Evolutionary conservation across 139 green algal genomes (phyloP), one percentile per base, ranked within the genome.

Genomic region (Pseudopediastrum boryanum): DNA sequence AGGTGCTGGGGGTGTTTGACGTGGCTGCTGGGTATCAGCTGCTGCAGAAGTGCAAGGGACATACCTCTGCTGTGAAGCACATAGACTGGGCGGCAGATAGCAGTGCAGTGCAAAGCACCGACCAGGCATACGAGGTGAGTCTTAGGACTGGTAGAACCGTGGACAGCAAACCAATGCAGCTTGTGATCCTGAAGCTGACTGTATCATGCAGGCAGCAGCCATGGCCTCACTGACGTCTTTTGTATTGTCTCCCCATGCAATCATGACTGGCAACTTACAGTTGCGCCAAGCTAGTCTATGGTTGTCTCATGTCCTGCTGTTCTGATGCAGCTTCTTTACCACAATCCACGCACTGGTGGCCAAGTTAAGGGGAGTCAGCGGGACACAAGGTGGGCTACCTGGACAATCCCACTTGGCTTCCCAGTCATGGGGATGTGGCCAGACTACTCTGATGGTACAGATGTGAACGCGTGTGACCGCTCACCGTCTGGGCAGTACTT

Each of bases 391-490:
- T 91, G 85, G 83, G 38, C 51, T n/a, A 85, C 78, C 43, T 91
- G 81, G 83, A 89, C 81, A 59, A 84, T 75, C 71, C 56, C 82
- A 13, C 82, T 93, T 46, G 89, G 89, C 13, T 93, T 92, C 54
- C 80, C 86, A 1, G 90, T 94, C 2, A 94, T 94, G 90, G 89
- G 88, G 74, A 91, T 94, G 72, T 94, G 88, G 89, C 79, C 67
- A 2, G 42, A 63, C 36, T 84, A 90, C 78, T 77, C 41, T 31
- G 88, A 94, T 68, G 88, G 87, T 51, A 92, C 88, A 0, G 84
- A 93, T 63, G 65, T 92, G 48, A 92, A 90, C 71, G 63, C 86
- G 3, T 13, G 64, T 12, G 42, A 85, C 52, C 69, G 73, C n/a
- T 78, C 73, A 27, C 83, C 65, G 19, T 33, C 42, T 4, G 71